Evolutionary conservation across 208 protist genomes (phyloP), one percentile per base, ranked within the genome.

Genomic region (Leishmania major): DNA sequence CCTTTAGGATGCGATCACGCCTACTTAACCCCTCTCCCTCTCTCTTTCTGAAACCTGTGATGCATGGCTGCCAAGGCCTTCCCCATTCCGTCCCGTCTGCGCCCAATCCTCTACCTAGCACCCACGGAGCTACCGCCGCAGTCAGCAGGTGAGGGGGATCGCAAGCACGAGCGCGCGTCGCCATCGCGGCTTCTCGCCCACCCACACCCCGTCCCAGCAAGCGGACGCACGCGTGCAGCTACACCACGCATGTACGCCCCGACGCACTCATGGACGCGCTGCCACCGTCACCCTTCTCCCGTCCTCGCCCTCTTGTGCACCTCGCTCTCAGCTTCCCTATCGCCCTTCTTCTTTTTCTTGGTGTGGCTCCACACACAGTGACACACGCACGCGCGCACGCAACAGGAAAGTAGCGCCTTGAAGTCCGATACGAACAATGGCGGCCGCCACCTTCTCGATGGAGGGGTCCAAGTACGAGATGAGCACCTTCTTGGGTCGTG

Each of bases 391-490:
- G 22, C 53, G 15, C 47, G 45, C 19, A 35, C 17, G 2, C 17
- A 8, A n/a, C 40, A 28, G 6, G 35, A 70, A 10, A 10, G 45
- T 53, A 28, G 22, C n/a, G 37, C 43, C 13, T 51, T 51, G 28
- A 47, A 0, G 47, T 7, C 45, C 0, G 8, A 49, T 49, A 49
- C 45, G 28, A 28, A 10, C 40, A 28, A 78, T 66, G 75, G 45
- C 55, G 75, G 11, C 75, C 57, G 25, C 55, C 55, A 19, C 78
- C 6, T 97, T 94, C 87, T 91, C 90, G 49, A 79, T 90, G 70
- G 90, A 88, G 57, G 75, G 85, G 47, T 88, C 92, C 75, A 90
- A 90, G 88, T 96, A 96, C 80, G 92, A 98, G 84, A 94, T 97
- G 88, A 78, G 75, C 75, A 96, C 91, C 64, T 93, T 95, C 78